Base-by-base conservation (phyloP, 75 land plant genomes). In the Adiantum capillusveneris region DNA sequence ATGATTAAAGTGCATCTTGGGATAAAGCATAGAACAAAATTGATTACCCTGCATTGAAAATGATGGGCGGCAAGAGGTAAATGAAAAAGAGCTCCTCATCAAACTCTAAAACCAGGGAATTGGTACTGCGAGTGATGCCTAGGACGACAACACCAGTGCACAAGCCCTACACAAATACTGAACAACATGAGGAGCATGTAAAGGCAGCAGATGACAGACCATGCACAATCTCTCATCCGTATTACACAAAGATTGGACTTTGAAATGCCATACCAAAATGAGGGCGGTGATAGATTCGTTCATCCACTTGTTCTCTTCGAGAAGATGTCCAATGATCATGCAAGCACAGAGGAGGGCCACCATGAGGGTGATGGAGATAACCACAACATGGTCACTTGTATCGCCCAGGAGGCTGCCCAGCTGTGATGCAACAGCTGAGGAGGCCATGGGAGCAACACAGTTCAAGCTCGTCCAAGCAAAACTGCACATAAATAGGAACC, bases 271-370 rank as follows among this genome's bases (percentile, higher is more conserved):
- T 41, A 87, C 95, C 65, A 89, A 75, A 3, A 69, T 25, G 0
- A 89, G 75, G 25, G 95, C 91, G 29, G 85, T 89, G 39, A 82
- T 86, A 12, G 90, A 86, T 63, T 89, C 86, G 30, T 86, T 89
- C 76, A 83, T 70, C 95, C 95, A 89, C 29, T 80, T 62, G 29
- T 51, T 79, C 70, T 89, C 95, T 76, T 89, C 95, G 0, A 86
- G 68, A 29, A 86, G 76, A 59, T 89, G 95, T 17, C 95, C 95
- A 9, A 89, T 58, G 39, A 89, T 81, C 52, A 89, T 89, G 61
- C 90, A 89, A 13, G 76, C 83, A 59, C 91, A 86, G 16, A 89
- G 75, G 5, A 89, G 75, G 0, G 84, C 56, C 36, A 86, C 90
- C 52, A 86, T 85, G 0, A 89, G 29, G 34, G 71, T 74, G 3